A percentile compares a stretch with the other conserved stretches of the same genome.
phyloP scores from a whole-genome alignment of 495 filamentous ascomycete genomes.

The Xylaria curta region DNA sequence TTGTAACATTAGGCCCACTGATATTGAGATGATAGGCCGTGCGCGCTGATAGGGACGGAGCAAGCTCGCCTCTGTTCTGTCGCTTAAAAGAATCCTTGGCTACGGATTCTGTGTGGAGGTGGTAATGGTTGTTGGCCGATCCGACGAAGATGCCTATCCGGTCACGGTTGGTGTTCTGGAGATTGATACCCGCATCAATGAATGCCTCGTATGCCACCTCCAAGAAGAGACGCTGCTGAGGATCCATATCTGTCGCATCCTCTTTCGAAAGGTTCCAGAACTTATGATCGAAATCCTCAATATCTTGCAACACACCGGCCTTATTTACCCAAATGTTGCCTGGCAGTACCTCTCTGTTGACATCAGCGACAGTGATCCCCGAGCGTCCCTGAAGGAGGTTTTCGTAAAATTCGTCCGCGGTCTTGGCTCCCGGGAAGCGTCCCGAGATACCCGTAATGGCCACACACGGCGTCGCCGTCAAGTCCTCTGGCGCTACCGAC shows the following conservation, averaged over 20 bases:
- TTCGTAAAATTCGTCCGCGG: conserved; percentile 2
- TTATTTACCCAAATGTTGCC: conserved; percentile 6
- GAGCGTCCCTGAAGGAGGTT: background rate
- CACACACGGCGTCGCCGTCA: background rate
- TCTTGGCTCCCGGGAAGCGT: conserved; percentile 1
- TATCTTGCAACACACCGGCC: conserved; percentile 1
- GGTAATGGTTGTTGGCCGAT: background rate
- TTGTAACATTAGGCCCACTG: background rate
- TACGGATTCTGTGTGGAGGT: conserved; percentile 2
- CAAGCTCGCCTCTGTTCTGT: background rate
- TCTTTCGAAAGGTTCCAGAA: conserved; percentile 25
- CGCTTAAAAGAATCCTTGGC: background rate
- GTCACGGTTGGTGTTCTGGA: background rate
- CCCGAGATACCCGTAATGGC: background rate
- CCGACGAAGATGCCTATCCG: conserved; percentile 4
- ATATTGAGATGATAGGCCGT: conserved; percentile 1
- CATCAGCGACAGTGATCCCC: background rate
- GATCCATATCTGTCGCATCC: conserved; percentile 51
- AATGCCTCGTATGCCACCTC: conserved; percentile 60
- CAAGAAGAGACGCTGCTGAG: conserved; percentile 44
- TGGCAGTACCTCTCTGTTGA: background rate
- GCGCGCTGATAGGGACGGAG: background rate
- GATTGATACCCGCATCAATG: conserved; percentile 25
- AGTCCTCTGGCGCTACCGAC: background rate
- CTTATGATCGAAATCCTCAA: conserved; percentile 39